Conservation (phyloP, 2,329 filamentous ascomycete genomes). For the Aspergillus hiratsukae region DNA sequence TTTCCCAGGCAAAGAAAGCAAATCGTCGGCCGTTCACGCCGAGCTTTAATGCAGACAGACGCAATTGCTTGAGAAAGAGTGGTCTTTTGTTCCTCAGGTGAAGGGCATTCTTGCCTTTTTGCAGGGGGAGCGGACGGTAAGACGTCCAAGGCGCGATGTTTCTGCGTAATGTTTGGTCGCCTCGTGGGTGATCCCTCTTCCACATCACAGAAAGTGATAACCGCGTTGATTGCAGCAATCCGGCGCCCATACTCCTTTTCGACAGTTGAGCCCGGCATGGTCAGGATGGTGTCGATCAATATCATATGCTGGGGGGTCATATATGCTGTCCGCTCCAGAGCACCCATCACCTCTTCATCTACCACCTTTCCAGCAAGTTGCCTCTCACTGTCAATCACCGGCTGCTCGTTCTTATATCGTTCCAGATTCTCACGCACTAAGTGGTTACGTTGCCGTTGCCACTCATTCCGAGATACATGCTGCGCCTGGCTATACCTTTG, state of each 20-base stretch:
- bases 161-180: too few relatives aligned
- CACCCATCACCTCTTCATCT: conserved; percentile 5
- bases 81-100: too few relatives aligned
- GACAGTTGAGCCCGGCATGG: conserved; percentile 16
- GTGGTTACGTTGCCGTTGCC: conserved; percentile 14
- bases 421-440: conserved; percentile 13
- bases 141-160: too few relatives aligned
- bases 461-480: conserved; percentile 15
- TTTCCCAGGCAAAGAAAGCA: too few relatives aligned
- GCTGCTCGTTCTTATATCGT: conserved; percentile 15
- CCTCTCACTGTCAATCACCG: conserved; percentile 17
- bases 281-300: conserved; percentile 20
- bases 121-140: too few relatives aligned
- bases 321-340: conserved; percentile 10
- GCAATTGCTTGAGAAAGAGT: too few relatives aligned
- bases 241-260: conserved; percentile 20
- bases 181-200: conserved; percentile 18
- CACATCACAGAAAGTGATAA: conserved; percentile 18
- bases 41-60: too few relatives aligned
- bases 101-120: too few relatives aligned
- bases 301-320: conserved; percentile 20
- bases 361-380: conserved; percentile 15
- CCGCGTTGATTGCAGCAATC: conserved; percentile 21
- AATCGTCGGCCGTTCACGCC: too few relatives aligned
- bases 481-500: conserved; percentile 11